Evolutionary conservation across 129 eudicot species (phyloP).

Genomic region (carrot (Daucus carota)): DH1_v3.0 NC_030381.2:21898501-21899000

Average conservation of each 20-base stretch:
- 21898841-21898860: conserved; percentile 44
- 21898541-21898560: conserved; percentile 18
- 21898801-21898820: conserved; percentile 33
- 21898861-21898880: conserved; percentile 58
- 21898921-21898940: neutral
- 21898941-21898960: neutral
- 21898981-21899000: neutral
- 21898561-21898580: conserved; percentile 29
- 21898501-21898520: conserved; percentile 41
- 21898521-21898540: conserved; percentile 19
- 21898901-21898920: neutral
- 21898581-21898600: conserved; percentile 34
- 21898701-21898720: conserved; percentile 39
- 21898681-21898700: conserved; percentile 32
- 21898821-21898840: conserved; percentile 35
- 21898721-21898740: conserved; percentile 36
- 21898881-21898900: conserved; percentile 7
- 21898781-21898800: conserved; percentile 46
- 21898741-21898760: conserved; percentile 40
- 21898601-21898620: conserved; percentile 55
- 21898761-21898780: conserved; percentile 39
- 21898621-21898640: conserved; percentile 46
- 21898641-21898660: conserved; percentile 69
- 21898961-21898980: neutral
- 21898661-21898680: conserved; percentile 75